Conservation (phyloP, 192 early-diverging fungal species). For the Umbelopsis sp. region DNA sequence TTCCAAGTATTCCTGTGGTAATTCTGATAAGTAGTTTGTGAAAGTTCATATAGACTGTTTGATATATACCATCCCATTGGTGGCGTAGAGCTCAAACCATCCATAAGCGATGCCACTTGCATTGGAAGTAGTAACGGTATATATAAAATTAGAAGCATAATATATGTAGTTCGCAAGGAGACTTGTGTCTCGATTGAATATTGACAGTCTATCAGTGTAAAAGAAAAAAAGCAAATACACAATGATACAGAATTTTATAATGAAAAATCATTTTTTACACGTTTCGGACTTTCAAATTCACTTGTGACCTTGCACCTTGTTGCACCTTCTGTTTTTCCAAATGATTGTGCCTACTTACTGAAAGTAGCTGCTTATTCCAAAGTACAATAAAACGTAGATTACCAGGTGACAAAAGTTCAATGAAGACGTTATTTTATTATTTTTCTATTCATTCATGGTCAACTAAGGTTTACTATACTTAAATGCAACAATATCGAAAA, state of each 20-base stretch:
- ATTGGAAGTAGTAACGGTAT: neutral
- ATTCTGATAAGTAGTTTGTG: neutral
- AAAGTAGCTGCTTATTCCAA: no score
- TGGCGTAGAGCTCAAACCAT: neutral
- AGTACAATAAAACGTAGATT: no score
- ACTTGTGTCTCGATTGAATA: neutral
- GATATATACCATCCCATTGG: constrained; percentile 10
- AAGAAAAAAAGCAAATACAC: neutral
- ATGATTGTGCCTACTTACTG: no score
- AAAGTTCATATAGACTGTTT: neutral
- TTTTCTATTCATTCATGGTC: no score
- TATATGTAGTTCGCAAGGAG: neutral
- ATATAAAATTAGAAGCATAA: neutral
- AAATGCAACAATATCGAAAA: no score
- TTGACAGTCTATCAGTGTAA: neutral
- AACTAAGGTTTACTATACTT: no score
- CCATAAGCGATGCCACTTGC: neutral
- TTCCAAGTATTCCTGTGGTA: constrained; percentile 4
- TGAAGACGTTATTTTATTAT: no score
- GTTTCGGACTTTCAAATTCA: neutral
- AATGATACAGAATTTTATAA: no score
- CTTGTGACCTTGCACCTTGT: neutral
- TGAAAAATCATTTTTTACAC: no score
- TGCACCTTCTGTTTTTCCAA: no score
- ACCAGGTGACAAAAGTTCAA: no score